Evolutionary conservation across 2,329 filamentous ascomycete genomes (phyloP).

Genomic region (Thielaviopsis ethacetica): DNA sequence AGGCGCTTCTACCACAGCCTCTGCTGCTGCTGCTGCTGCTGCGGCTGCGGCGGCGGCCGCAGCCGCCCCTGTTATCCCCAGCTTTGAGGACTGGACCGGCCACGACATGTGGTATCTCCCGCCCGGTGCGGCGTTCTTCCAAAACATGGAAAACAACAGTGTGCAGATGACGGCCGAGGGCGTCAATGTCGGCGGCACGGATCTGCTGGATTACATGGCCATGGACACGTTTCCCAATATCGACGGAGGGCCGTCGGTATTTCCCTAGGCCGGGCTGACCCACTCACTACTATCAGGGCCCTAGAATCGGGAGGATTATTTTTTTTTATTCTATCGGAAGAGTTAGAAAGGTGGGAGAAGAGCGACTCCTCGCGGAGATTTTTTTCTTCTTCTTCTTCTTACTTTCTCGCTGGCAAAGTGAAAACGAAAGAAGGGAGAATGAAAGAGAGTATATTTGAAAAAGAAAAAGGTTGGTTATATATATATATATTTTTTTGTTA

Average conservation of each 20-base stretch:
- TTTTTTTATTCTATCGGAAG: not conserved
- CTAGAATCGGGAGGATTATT: no score
- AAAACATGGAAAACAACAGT: constrained; percentile 43
- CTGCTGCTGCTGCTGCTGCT: constrained; percentile 20
- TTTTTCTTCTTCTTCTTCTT: no score
- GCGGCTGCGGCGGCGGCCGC: no score
- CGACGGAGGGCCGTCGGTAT: not conserved
- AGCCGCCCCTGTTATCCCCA: no score
- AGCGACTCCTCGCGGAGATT: no score
- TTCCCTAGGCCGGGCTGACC: not conserved
- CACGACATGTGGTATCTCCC: constrained; percentile 54
- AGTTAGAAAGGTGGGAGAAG: not conserved
- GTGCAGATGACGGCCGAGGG: constrained; percentile 53
- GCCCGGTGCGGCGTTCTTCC: constrained; percentile 45
- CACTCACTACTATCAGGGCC: not conserved
- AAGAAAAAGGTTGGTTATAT: no score
- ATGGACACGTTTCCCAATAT: constrained; percentile 29
- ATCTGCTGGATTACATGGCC: constrained; percentile 52
- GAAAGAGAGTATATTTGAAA: no score
- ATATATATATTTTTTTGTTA: not conserved
- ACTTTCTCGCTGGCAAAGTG: no score
- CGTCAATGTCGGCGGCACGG: constrained; percentile 49
- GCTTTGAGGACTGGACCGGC: constrained; percentile 40
- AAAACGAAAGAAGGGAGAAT: not conserved
- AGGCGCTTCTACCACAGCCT: constrained; percentile 11